Evolutionary conservation across 371 early-diverging fungal species (phyloP).

Genomic region (Mortierella sp.): DNA sequence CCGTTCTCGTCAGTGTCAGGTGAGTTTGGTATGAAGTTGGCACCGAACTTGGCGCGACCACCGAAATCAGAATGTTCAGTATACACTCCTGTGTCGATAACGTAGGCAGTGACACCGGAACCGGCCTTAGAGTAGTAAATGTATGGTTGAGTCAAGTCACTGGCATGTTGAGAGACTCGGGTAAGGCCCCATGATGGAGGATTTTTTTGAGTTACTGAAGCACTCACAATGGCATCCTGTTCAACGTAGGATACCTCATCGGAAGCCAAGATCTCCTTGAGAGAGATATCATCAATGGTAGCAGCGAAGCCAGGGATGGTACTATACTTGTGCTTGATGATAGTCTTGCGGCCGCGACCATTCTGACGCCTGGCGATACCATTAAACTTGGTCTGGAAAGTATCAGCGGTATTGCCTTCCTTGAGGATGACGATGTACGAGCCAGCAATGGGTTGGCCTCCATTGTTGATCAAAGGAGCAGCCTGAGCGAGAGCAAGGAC

Average conservation of each 20-base stretch:
- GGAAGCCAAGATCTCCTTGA: slow-evolving; percentile 31
- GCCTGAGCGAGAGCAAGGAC: slow-evolving; percentile 26
- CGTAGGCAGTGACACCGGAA: too few species aligned
- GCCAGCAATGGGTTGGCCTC: slow-evolving; percentile 26
- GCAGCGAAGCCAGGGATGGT: slow-evolving; percentile 24
- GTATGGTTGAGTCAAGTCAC: not conserved
- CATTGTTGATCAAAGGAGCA: slow-evolving; percentile 19
- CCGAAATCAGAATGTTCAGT: slow-evolving; percentile 59
- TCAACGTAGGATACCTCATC: slow-evolving; percentile 54
- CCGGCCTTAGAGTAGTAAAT: too few species aligned
- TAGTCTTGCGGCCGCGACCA: slow-evolving; percentile 13
- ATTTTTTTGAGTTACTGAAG: slow-evolving; percentile 30
- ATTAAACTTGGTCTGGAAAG: slow-evolving; percentile 24
- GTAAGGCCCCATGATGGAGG: slow-evolving; percentile 52
- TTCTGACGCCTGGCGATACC: slow-evolving; percentile 24
- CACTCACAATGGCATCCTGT: slow-evolving; percentile 32
- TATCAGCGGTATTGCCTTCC: slow-evolving; percentile 17
- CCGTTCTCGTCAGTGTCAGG: slow-evolving; percentile 62
- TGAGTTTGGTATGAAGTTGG: slow-evolving; percentile 55
- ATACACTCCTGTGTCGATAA: too few species aligned
- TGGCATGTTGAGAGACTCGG: slow-evolving; percentile 37
- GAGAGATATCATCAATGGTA: slow-evolving; percentile 13
- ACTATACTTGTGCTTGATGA: slow-evolving; percentile 12
- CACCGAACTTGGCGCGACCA: slow-evolving; percentile 56
- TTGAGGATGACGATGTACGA: slow-evolving; percentile 45